Evolutionary conservation across 129 eudicot genomes (phyloP).

Genomic region (Deinandra increscens): DNA sequence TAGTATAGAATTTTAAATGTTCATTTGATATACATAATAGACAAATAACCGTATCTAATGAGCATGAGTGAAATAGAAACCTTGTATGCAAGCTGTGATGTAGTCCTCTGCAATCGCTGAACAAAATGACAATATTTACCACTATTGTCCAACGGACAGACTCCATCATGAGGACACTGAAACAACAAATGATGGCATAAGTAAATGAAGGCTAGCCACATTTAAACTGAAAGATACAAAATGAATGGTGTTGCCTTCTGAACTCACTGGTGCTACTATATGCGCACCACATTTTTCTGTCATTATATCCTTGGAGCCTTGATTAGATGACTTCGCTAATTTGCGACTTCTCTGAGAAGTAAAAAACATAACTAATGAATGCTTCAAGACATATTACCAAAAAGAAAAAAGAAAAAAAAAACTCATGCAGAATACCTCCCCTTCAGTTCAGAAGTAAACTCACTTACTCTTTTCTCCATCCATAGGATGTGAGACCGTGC

Average conservation of each 20-base stretch:
- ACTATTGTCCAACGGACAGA: conserved; percentile 75
- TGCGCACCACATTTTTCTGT: conserved; percentile 65
- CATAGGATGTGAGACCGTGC: conserved; percentile 89
- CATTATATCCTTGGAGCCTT: conserved; percentile 43
- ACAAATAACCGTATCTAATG: not conserved
- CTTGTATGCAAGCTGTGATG: conserved; percentile 89
- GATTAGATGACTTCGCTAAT: conserved; percentile 37
- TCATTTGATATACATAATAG: not conserved
- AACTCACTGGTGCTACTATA: conserved; percentile 92
- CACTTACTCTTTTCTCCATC: conserved; percentile 94
- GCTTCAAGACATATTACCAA: not conserved
- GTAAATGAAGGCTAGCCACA: conserved; percentile 2
- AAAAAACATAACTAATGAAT: conserved; percentile 14
- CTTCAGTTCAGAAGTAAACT: conserved; percentile 1
- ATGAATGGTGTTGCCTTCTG: not conserved
- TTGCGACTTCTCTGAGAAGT: conserved; percentile 67
- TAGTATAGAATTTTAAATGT: not conserved
- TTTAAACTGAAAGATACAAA: not conserved
- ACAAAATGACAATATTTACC: conserved; percentile 95
- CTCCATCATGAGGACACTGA: conserved; percentile 97
- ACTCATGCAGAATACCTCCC: not conserved
- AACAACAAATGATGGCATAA: conserved; percentile 18
- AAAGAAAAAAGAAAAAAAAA: not conserved
- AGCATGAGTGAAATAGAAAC: conserved; percentile 33
- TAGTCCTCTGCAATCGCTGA: conserved; percentile 90